phyloP scores from a whole-genome alignment of 208 protist genomes.

The Entamoeba moshkovskii region DNA sequence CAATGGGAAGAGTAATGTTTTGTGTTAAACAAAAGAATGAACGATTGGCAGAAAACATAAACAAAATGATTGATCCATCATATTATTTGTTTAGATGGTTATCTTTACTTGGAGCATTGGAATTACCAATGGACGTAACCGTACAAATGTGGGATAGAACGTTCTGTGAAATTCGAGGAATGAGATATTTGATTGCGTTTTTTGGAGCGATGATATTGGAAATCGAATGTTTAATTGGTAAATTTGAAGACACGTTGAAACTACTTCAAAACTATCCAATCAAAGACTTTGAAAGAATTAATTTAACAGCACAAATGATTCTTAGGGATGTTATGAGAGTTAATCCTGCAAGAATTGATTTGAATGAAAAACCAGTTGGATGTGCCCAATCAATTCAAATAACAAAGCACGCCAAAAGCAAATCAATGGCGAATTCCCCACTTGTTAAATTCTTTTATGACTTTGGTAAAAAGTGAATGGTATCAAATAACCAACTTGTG shows the following conservation, averaged over 20 bases:
- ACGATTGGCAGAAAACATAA: neutral
- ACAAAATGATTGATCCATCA: neutral
- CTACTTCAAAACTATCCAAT: neutral
- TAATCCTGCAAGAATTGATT: neutral
- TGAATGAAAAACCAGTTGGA: neutral
- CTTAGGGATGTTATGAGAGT: neutral
- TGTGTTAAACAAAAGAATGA: neutral
- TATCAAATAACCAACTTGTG: too few relatives aligned
- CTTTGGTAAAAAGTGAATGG: too few relatives aligned
- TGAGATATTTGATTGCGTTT: neutral
- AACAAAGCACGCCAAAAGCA: neutral
- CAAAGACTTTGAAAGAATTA: neutral
- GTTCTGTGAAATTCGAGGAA: neutral
- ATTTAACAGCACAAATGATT: neutral
- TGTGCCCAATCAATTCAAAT: neutral
- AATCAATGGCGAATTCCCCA: neutral
- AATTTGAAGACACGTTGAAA: neutral
- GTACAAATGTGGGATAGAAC: neutral
- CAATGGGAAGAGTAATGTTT: neutral
- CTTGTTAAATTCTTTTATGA: neutral
- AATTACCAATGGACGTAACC: neutral
- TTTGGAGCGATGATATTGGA: neutral
- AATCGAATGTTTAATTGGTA: neutral
- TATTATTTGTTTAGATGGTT: neutral
- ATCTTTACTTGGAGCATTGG: neutral